Evolutionary conservation across 345 rosid species (phyloP).

Genomic region (Aethionema arabicum): DNA sequence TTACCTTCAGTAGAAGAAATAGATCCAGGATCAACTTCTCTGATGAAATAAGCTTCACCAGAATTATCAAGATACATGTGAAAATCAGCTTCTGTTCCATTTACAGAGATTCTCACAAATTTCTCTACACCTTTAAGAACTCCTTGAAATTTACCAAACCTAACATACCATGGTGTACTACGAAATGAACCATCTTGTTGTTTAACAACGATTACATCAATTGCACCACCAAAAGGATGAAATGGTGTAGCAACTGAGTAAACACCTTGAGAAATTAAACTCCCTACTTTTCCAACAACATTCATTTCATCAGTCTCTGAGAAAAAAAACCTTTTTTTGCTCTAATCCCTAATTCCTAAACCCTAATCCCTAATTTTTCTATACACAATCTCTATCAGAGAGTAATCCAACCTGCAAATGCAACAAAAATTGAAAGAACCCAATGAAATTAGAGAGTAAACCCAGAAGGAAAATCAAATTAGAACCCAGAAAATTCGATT

Average conservation of each 20-base stretch:
- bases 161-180: conserved; percentile 91
- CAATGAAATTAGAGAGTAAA: conserved; percentile 10
- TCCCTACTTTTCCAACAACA: conserved; percentile 88
- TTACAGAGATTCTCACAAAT: conserved; percentile 70
- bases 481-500: conserved; percentile 6
- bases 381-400: conserved; percentile 7
- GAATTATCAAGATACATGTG: conserved; percentile 94
- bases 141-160: conserved; percentile 95
- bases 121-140: conserved; percentile 87
- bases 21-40: conserved; percentile 57
- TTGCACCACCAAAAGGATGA: conserved; percentile 97
- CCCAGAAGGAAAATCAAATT: conserved; percentile 1
- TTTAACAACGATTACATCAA: conserved; percentile 85
- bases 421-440: conserved; percentile 27
- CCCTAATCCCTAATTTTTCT: not conserved
- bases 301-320: conserved; percentile 50
- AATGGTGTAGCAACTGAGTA: conserved; percentile 92
- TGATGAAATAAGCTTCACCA: conserved; percentile 85
- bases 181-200: conserved; percentile 82
- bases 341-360: conserved; percentile 3
- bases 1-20: conserved; percentile 25
- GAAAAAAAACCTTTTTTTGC: not conserved
- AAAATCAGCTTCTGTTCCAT: conserved; percentile 73
- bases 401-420: conserved; percentile 29
- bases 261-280: conserved; percentile 78